phyloP scores from a whole-genome alignment of 2,329 filamentous ascomycete genomes.

The Aspergillus hiratsukae region DNA sequence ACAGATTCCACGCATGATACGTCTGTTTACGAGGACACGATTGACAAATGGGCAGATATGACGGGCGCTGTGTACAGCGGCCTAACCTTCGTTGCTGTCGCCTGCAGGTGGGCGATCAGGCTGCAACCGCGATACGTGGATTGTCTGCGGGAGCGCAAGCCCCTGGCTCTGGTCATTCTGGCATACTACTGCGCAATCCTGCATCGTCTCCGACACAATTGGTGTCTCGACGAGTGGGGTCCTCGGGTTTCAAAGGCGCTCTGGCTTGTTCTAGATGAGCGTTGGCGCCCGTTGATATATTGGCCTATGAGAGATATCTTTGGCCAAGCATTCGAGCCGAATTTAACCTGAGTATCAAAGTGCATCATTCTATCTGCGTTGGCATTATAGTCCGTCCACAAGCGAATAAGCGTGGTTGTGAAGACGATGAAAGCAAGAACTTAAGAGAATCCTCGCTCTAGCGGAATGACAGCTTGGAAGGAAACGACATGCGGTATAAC shows the following conservation, averaged over 20 bases:
- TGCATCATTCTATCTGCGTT: background rate
- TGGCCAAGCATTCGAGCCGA: constrained; percentile 19
- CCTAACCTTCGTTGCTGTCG: constrained; percentile 52
- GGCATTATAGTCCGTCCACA: too few relatives aligned
- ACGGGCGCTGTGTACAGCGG: constrained; percentile 21
- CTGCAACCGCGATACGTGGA: constrained; percentile 32
- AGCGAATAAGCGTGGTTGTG: background rate
- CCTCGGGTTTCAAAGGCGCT: constrained; percentile 63
- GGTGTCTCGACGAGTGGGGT: constrained; percentile 66
- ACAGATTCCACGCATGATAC: constrained; percentile 21
- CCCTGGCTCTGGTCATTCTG: constrained; percentile 52
- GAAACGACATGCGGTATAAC: background rate
- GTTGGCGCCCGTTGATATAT: constrained; percentile 27
- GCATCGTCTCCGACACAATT: constrained; percentile 53
- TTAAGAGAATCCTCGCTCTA: background rate
- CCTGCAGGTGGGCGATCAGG: constrained; percentile 36
- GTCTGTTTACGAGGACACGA: constrained; percentile 19
- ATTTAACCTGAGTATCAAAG: background rate
- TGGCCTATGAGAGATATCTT: constrained; percentile 30
- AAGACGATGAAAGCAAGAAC: background rate
- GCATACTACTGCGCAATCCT: constrained; percentile 59
- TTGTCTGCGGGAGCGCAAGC: constrained; percentile 33
- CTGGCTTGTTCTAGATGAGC: constrained; percentile 27
- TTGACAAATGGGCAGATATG: constrained; percentile 25
- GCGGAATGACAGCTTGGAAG: too few relatives aligned